Base-by-base conservation (phyloP, 2,329 filamentous ascomycete genomes). In the Aspergillus terreus region DNA sequence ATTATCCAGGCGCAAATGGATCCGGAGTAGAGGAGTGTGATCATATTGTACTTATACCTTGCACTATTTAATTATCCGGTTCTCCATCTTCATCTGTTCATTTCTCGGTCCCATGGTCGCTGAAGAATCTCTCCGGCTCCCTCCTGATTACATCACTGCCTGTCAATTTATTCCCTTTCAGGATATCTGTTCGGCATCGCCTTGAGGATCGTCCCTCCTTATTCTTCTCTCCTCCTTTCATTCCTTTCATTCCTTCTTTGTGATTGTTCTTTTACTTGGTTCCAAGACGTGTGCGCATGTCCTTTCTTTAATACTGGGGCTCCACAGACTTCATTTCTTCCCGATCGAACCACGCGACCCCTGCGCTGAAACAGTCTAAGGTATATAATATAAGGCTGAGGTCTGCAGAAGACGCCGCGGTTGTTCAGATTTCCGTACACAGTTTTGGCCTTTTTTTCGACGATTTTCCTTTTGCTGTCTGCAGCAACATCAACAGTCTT, bases 101-200 rank as follows among this genome's bases (percentile, higher is more conserved):
- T 42, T 42, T 42, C 40, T 19, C 17, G 15, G 40, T 42, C 40
- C 27, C 40, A 42, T 42, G 40, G 40, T 42, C 40, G 27, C 23
- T n/a, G 14, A 38, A 7, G 35, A 38, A 38, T 38, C 10, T 2
- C 6, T 17, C 12, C 10, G 14, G 4, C 11, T 25, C 25, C 35
- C 46, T 40, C 35, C 50, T 45, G 43, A 49, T 46, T 41, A 52
- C 50, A 46, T 49, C 50, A 49, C 42, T 15, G 42, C 38, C 19
- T 17, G 17, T 25, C 11, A 19, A 10, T 42, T 23, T 7, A n/a
- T 36, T 23, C 27, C 40, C 40, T 27, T n/a, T 35, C 14, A 32
- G 14, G 25, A 44, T 43, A 49, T 49, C 35, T 17, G 11, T 17
- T 27, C 44, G 17, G 23, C 27, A 46, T 30, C 25, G 30, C 36